These are phyloP conservation scores for Funneliformis mosseae DNA, from an alignment of 192 early-diverging fungal species.

Conservation along the genomic window DNA sequence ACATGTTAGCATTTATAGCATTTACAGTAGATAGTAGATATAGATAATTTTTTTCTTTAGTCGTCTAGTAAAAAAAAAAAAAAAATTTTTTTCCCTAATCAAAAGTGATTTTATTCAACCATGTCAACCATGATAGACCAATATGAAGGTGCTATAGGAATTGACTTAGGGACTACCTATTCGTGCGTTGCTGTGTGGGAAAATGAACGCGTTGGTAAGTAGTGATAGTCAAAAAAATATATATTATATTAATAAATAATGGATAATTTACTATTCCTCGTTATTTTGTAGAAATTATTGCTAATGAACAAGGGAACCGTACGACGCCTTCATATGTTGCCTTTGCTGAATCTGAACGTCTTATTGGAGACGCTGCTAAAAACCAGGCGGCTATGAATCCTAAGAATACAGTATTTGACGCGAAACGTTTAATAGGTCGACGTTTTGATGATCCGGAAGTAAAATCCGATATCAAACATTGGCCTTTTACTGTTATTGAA, in stretches of 20 bases:
- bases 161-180: constrained; percentile 95
- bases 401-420: constrained; percentile 89
- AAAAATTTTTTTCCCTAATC: too few species aligned
- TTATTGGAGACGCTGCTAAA: constrained; percentile 88
- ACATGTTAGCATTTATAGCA: too few species aligned
- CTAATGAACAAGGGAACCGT: constrained; percentile 90
- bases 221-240: neutral
- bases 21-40: too few species aligned
- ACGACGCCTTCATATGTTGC: constrained; percentile 88
- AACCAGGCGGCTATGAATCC: constrained; percentile 91
- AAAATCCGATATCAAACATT: constrained; percentile 80
- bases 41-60: too few species aligned
- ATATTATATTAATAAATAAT: neutral
- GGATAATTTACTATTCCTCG: neutral
- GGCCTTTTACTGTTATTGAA: constrained; percentile 81
- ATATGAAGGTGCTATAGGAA: constrained; percentile 73
- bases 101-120: too few species aligned
- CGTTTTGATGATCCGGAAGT: constrained; percentile 83
- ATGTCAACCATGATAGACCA: constrained; percentile 37
- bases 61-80: too few species aligned
- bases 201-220: constrained; percentile 49
- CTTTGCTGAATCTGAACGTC: constrained; percentile 77
- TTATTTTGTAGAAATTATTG: constrained; percentile 63
- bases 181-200: constrained; percentile 78
- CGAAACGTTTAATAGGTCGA: constrained; percentile 89